Conservation (phyloP, 352 stramenopile species). For the Phytophthora megakarya region DNA sequence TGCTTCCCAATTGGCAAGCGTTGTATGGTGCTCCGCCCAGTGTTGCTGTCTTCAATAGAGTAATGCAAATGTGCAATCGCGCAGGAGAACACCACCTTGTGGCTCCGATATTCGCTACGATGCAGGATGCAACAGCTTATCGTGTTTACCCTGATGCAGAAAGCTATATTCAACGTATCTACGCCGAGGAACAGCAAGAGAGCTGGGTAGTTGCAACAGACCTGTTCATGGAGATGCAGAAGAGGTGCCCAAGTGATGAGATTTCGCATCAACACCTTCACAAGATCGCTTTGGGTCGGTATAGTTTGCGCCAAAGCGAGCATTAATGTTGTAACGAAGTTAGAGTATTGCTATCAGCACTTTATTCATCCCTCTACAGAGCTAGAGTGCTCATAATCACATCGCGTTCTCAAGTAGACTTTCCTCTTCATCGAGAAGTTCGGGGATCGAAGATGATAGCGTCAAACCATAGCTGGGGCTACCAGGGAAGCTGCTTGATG, state of each 20-base stretch:
- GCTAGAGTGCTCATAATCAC: slow-evolving; percentile 11
- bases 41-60: slow-evolving; percentile 52
- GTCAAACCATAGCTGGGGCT: slow-evolving; percentile 41
- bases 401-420: slow-evolving; percentile 53
- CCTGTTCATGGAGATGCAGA: slow-evolving; percentile 79
- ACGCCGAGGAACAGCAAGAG: slow-evolving; percentile 63
- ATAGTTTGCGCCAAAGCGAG: slow-evolving; percentile 47
- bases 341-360: not conserved
- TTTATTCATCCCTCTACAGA: not conserved
- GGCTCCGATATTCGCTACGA: slow-evolving; percentile 71
- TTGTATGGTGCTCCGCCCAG: slow-evolving; percentile 51
- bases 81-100: slow-evolving; percentile 53
- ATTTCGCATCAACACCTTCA: slow-evolving; percentile 52
- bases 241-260: slow-evolving; percentile 55
- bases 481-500: slow-evolving; percentile 35
- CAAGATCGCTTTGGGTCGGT: slow-evolving; percentile 69
- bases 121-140: slow-evolving; percentile 57
- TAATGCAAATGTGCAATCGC: slow-evolving; percentile 74
- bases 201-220: slow-evolving; percentile 72
- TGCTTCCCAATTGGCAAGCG: slow-evolving; percentile 50
- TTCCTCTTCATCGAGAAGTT: slow-evolving; percentile 57
- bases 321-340: slow-evolving; percentile 14
- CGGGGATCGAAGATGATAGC: slow-evolving; percentile 33
- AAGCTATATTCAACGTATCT: slow-evolving; percentile 82
- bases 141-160: slow-evolving; percentile 52